Conservation (phyloP, 164 flowering plant species). For the Aristolochia fimbriata region DNA sequence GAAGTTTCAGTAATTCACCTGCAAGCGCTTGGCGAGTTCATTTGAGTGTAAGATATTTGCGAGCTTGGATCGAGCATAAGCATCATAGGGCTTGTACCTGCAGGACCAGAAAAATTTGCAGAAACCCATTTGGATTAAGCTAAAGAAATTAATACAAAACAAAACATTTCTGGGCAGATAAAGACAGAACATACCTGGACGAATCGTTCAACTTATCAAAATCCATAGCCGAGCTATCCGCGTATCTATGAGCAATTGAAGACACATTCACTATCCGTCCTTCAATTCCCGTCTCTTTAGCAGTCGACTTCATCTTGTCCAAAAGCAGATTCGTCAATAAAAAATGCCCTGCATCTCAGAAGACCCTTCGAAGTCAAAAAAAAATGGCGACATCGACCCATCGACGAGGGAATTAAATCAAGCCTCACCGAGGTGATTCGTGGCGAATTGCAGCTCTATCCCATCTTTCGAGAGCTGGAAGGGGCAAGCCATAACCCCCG, state of each 20-base stretch:
- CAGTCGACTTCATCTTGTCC: constrained; percentile 57
- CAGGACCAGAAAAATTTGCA: neutral
- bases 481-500: constrained; percentile 66
- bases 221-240: constrained; percentile 37
- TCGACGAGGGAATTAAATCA: too few species aligned
- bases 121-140: neutral
- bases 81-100: constrained; percentile 37
- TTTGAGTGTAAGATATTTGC: constrained; percentile 61
- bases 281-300: constrained; percentile 33
- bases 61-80: constrained; percentile 67
- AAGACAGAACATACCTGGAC: constrained; percentile 28
- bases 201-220: constrained; percentile 42
- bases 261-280: constrained; percentile 68
- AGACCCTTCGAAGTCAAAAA: neutral
- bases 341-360: constrained; percentile 54
- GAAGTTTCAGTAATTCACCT: neutral
- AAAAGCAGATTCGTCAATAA: constrained; percentile 53
- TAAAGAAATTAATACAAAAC: neutral
- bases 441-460: constrained; percentile 71
- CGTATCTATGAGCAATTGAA: constrained; percentile 35
- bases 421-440: constrained; percentile 54
- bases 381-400: too few species aligned
- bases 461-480: constrained; percentile 57
- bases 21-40: constrained; percentile 39
- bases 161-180: neutral